Percentiles rank a stretch among this genome's conserved stretches.
phyloP scores from a whole-genome alignment of 257 asterid genomes.

The Gentiana straminea region DNA sequence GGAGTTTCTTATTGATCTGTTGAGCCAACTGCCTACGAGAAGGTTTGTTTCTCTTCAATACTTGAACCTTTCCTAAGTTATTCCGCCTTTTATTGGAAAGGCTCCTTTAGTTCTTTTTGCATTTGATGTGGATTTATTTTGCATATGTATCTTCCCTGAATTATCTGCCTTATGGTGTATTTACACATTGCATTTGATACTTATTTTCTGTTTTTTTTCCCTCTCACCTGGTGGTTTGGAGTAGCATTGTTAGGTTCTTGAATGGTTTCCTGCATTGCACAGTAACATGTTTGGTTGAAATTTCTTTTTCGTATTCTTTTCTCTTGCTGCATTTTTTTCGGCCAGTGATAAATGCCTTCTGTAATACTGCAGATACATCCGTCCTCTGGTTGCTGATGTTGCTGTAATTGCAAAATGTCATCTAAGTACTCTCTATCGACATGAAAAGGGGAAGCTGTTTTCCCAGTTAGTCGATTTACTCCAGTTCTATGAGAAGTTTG shows the following conservation, averaged over 20 bases:
- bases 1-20: slow-evolving; percentile 96
- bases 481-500: slow-evolving; percentile 91
- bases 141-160: neutral
- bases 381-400: slow-evolving; percentile 94
- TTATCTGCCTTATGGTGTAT: neutral
- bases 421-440: slow-evolving; percentile 78
- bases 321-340: neutral
- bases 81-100: neutral
- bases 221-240: neutral
- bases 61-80: neutral
- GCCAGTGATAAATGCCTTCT: slow-evolving; percentile 4
- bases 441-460: slow-evolving; percentile 85
- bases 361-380: slow-evolving; percentile 44
- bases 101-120: neutral
- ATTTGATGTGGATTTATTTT: neutral
- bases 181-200: neutral
- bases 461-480: slow-evolving; percentile 95
- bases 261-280: neutral
- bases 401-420: slow-evolving; percentile 96
- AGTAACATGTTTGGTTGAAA: neutral
- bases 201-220: neutral
- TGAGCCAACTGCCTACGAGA: slow-evolving; percentile 98
- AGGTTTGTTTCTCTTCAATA: slow-evolving; percentile 32
- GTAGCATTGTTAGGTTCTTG: neutral
- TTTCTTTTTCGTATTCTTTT: neutral